Evolutionary conservation across 1,139 yeast species (phyloP).

Genomic region (Maudiozyma humilis): DNA sequence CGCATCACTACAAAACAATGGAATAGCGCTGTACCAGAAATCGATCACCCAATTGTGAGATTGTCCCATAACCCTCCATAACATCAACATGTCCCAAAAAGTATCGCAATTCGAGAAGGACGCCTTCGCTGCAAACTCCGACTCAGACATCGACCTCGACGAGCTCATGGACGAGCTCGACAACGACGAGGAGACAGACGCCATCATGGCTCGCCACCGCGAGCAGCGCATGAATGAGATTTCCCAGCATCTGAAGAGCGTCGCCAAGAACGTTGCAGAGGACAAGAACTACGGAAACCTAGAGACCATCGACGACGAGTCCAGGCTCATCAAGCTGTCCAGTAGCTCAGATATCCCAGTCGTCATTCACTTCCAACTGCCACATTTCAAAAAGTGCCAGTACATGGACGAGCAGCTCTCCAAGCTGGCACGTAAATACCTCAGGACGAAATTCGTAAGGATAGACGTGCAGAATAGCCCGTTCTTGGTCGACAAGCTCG

Average conservation of each 20-base stretch:
- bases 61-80: neutral
- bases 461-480: conserved; percentile 64
- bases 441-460: conserved; percentile 45
- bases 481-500: conserved; percentile 55
- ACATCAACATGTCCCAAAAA: neutral
- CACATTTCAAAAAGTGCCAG: conserved; percentile 51
- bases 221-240: conserved; percentile 58
- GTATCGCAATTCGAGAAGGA: conserved; percentile 2
- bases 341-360: conserved; percentile 40
- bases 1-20: too few relatives aligned
- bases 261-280: conserved; percentile 31
- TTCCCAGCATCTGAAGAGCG: conserved; percentile 38
- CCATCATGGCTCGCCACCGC: conserved; percentile 61
- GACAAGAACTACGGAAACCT: conserved; percentile 40
- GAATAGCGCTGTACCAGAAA: too few relatives aligned
- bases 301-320: conserved; percentile 41
- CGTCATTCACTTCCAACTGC: conserved; percentile 60
- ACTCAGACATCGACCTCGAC: conserved; percentile 38
- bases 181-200: conserved; percentile 50
- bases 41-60: neutral
- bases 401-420: conserved; percentile 46
- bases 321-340: conserved; percentile 46
- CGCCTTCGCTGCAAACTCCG: conserved; percentile 24
- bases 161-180: conserved; percentile 46
- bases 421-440: conserved; percentile 48